A percentile compares a stretch with the other conserved stretches of the same genome.
Evolutionary conservation across 1,139 yeast species (phyloP).

Genomic region (Kodamaea arcana): DNA sequence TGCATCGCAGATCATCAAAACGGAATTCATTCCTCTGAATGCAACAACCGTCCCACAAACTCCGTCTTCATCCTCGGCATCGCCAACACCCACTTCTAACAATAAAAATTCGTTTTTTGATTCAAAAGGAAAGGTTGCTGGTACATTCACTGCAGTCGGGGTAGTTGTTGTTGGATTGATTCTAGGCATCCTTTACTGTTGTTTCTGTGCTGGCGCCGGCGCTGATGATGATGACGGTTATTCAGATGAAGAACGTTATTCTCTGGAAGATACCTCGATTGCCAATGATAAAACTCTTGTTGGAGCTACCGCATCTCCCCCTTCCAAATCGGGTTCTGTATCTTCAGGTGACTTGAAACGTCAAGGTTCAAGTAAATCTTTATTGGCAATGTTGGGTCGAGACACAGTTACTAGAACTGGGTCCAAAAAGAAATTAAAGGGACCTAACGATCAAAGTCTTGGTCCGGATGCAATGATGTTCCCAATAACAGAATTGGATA

Average conservation of each 20-base stretch:
- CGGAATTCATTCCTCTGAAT: constrained; percentile 19
- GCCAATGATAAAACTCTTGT: constrained; percentile 17
- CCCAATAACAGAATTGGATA: constrained; percentile 59
- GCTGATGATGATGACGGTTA: constrained; percentile 24
- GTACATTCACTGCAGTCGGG: constrained; percentile 69
- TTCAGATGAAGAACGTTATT: constrained; percentile 39
- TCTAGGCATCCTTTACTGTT: constrained; percentile 31
- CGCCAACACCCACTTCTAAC: constrained; percentile 7
- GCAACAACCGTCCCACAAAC: constrained; percentile 12
- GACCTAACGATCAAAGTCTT: constrained; percentile 8
- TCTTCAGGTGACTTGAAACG: constrained; percentile 22
- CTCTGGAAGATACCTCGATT: constrained; percentile 28
- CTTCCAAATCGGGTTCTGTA: constrained; percentile 11
- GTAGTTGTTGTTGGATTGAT: constrained; percentile 45
- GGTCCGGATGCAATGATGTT: constrained; percentile 16
- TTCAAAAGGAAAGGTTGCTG: constrained; percentile 65
- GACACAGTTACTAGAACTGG: constrained; percentile 25
- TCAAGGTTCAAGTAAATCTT: constrained; percentile 35
- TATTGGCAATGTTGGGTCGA: constrained; percentile 24
- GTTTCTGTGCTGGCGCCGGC: constrained; percentile 27
- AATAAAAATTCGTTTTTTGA: constrained; percentile 40
- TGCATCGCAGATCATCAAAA: constrained; percentile 17
- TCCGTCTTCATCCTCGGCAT: constrained; percentile 13
- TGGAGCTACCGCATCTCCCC: constrained; percentile 12
- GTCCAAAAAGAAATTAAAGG: constrained; percentile 29